phyloP scores from a whole-genome alignment of 352 stramenopile genomes.

The Globisporangium nagaii region DNA sequence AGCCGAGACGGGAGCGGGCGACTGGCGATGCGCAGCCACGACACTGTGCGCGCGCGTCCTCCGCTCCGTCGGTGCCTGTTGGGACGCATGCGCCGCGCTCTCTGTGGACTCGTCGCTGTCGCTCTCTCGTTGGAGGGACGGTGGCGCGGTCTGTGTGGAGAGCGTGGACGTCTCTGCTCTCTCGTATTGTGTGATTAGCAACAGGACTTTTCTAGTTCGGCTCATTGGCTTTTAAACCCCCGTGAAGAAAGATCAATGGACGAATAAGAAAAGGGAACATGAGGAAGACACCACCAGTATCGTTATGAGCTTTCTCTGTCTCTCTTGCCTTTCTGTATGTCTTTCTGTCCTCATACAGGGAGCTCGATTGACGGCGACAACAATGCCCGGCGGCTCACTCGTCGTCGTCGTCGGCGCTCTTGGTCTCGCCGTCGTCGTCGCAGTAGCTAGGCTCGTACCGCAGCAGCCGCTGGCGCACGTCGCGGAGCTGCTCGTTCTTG shows the following conservation, averaged over 20 bases:
- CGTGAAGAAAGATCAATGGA: slow-evolving; percentile 5
- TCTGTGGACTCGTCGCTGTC: too few relatives aligned
- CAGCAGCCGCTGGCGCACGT: slow-evolving; percentile 56
- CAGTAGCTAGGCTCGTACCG: slow-evolving; percentile 68
- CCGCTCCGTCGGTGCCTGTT: not conserved
- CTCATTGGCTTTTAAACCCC: not conserved
- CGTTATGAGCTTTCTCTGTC: not conserved
- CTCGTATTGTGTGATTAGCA: slow-evolving; percentile 13
- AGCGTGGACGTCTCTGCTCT: too few relatives aligned
- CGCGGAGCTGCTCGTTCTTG: slow-evolving; percentile 80
- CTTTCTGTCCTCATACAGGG: not conserved
- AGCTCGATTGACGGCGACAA: too few relatives aligned
- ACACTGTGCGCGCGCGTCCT: not conserved
- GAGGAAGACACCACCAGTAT: slow-evolving; percentile 6
- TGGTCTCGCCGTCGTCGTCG: slow-evolving; percentile 25
- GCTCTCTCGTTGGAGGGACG: too few relatives aligned
- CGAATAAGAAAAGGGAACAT: slow-evolving; percentile 9
- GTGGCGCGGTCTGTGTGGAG: too few relatives aligned
- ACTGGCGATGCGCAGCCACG: too few relatives aligned
- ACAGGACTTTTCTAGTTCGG: slow-evolving; percentile 7
- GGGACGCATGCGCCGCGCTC: not conserved
- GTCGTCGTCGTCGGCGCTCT: slow-evolving; percentile 12
- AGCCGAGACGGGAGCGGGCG: not conserved
- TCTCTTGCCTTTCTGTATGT: not conserved
- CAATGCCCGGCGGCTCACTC: too few relatives aligned